Evolutionary conservation across 306 rosid species (phyloP).

Genomic region (Macrotyloma uniflorum): DNA sequence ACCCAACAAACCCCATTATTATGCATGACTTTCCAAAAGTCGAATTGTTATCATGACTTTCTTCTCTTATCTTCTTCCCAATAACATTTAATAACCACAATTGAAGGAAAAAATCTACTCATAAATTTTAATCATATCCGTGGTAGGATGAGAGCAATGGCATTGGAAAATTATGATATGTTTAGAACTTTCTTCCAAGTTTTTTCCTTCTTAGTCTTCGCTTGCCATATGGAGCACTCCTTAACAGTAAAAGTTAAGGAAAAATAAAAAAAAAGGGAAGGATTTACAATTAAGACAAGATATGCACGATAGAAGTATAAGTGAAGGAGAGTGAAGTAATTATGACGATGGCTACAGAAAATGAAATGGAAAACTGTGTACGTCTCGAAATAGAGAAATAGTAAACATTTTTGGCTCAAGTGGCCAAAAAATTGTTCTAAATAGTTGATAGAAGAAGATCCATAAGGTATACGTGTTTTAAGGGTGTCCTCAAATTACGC

Average conservation of each 20-base stretch:
- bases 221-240: background rate
- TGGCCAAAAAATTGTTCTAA: conserved; percentile 18
- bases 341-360: background rate
- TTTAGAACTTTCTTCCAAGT: background rate
- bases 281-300: background rate
- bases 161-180: background rate
- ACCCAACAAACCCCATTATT: conserved; percentile 2
- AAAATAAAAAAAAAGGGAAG: background rate
- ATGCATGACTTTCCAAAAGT: background rate
- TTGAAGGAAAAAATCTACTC: background rate
- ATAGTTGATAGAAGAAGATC: conserved; percentile 12
- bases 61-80: background rate
- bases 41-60: background rate
- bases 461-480: conserved; percentile 22
- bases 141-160: background rate
- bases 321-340: background rate
- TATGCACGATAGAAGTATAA: conserved; percentile 21
- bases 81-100: background rate
- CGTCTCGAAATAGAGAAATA: background rate
- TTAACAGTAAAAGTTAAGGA: background rate
- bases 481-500: conserved; percentile 32
- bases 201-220: background rate
- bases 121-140: background rate
- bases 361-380: background rate
- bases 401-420: background rate